A percentile compares a stretch with the other conserved stretches of the same genome.
Evolutionary conservation across 306 rosid species (phyloP).

Genomic region (Vachellia collinsii): DNA sequence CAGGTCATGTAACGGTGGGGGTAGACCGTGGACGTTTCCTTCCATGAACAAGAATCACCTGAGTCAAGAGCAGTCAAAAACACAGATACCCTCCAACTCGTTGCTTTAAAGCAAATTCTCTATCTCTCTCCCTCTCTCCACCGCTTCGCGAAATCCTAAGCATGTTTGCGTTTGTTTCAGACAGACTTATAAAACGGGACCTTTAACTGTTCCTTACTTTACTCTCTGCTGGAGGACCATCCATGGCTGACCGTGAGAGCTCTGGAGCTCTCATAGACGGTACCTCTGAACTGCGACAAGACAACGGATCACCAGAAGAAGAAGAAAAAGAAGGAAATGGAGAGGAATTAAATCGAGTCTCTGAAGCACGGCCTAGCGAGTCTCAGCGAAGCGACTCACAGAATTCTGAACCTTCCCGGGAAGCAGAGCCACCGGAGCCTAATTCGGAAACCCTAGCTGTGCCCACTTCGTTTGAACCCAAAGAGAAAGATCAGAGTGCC

Average conservation of each 20-base stretch:
- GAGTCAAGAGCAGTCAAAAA: conserved; percentile 78
- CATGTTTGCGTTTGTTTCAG: conserved; percentile 43
- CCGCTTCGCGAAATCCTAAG: conserved; percentile 43
- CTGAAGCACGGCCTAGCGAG: not conserved
- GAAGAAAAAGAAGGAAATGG: not conserved
- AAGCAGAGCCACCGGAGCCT: conserved; percentile 12
- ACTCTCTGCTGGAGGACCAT: conserved; percentile 43
- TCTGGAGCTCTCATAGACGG: conserved; percentile 37
- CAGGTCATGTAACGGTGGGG: conserved; percentile 35
- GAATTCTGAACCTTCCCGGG: conserved; percentile 25
- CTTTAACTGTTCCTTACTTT: conserved; percentile 41
- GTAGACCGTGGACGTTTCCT: conserved; percentile 33
- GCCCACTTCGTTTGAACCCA: conserved; percentile 36
- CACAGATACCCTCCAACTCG: conserved; percentile 49
- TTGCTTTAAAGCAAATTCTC: conserved; percentile 30
- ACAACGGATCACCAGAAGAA: not conserved
- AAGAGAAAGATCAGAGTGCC: conserved; percentile 41
- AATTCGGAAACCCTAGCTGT: conserved; percentile 64
- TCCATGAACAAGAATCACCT: conserved; percentile 43
- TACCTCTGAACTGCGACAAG: conserved; percentile 24
- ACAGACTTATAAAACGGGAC: conserved; percentile 25
- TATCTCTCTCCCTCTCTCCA: conserved; percentile 14
- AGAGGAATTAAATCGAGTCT: conserved; percentile 24
- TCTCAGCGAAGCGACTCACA: conserved; percentile 32
- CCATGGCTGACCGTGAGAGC: conserved; percentile 60